A percentile compares a stretch with the other conserved stretches of the same genome.
Evolutionary conservation across 768 basidiomycete genomes (phyloP).

Genomic region (Phylloporus arenicola): DNA sequence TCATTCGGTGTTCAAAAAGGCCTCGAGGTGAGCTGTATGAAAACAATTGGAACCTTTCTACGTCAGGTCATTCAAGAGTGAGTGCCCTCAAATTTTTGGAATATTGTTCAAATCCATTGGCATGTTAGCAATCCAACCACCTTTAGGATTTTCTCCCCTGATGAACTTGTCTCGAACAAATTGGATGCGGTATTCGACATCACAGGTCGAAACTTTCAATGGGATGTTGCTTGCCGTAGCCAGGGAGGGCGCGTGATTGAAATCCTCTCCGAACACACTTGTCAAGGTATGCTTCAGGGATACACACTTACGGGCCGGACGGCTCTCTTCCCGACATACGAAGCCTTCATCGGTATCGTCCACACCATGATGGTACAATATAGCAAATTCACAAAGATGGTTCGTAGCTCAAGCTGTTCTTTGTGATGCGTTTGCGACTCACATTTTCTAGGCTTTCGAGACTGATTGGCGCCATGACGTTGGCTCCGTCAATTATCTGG

Average conservation of each 20-base stretch:
- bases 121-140: slow-evolving; percentile 58
- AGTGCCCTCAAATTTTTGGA: slow-evolving; percentile 14
- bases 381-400: slow-evolving; percentile 85
- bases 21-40: slow-evolving; percentile 71
- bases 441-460: slow-evolving; percentile 39
- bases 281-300: slow-evolving; percentile 88
- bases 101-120: neutral
- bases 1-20: slow-evolving; percentile 47
- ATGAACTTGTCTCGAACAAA: slow-evolving; percentile 85
- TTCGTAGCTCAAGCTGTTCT: slow-evolving; percentile 19
- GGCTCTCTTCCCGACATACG: slow-evolving; percentile 85
- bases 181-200: slow-evolving; percentile 73
- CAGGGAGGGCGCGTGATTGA: slow-evolving; percentile 82
- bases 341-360: slow-evolving; percentile 86
- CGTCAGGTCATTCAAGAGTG: slow-evolving; percentile 52
- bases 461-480: slow-evolving; percentile 67
- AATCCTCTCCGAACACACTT: slow-evolving; percentile 85
- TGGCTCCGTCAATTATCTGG: slow-evolving; percentile 78
- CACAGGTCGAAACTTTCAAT: slow-evolving; percentile 75
- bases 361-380: slow-evolving; percentile 91
- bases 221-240: slow-evolving; percentile 64
- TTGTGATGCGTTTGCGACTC: neutral
- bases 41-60: slow-evolving; percentile 54
- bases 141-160: slow-evolving; percentile 90
- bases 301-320: slow-evolving; percentile 87